phyloP scores from a whole-genome alignment of 345 rosid genomes.

The Gossypium turneri region DNA sequence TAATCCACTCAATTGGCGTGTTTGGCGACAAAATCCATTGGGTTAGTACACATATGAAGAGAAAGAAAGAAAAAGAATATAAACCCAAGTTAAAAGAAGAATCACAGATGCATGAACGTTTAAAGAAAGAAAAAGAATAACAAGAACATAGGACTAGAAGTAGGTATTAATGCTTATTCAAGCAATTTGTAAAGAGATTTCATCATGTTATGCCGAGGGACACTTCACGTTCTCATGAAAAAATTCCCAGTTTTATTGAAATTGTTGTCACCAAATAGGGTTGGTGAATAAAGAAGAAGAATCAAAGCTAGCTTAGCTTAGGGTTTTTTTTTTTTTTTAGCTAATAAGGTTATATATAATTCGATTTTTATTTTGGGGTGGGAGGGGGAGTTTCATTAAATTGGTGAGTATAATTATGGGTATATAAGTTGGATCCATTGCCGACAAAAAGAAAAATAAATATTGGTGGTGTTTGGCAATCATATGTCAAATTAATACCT shows the following conservation, averaged over 20 bases:
- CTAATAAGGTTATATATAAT: background rate
- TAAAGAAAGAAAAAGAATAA: conserved; percentile 2
- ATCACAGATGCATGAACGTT: background rate
- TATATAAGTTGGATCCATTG: background rate
- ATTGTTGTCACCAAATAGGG: background rate
- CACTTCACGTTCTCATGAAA: background rate
- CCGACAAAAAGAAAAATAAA: conserved; percentile 3
- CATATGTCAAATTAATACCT: conserved; percentile 10
- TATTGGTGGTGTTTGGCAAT: conserved; percentile 5
- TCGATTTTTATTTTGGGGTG: background rate
- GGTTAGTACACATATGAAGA: no score
- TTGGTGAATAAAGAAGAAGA: conserved; percentile 7
- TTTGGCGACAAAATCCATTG: background rate
- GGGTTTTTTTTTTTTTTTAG: background rate
- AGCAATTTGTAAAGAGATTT: conserved; percentile 4
- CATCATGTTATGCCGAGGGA: background rate
- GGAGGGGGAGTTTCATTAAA: no score
- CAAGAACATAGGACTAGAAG: background rate
- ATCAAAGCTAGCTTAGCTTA: background rate
- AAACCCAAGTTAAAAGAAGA: background rate
- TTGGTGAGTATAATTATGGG: background rate
- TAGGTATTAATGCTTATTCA: conserved; percentile 1
- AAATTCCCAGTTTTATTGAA: background rate
- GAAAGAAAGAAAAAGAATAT: background rate
- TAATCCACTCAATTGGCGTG: background rate